A percentile compares a stretch with the other conserved stretches of the same genome.
These are phyloP conservation scores for Aspergillus texensis DNA, from an alignment of 2,329 filamentous ascomycete species.

Conservation along the genomic window DNA sequence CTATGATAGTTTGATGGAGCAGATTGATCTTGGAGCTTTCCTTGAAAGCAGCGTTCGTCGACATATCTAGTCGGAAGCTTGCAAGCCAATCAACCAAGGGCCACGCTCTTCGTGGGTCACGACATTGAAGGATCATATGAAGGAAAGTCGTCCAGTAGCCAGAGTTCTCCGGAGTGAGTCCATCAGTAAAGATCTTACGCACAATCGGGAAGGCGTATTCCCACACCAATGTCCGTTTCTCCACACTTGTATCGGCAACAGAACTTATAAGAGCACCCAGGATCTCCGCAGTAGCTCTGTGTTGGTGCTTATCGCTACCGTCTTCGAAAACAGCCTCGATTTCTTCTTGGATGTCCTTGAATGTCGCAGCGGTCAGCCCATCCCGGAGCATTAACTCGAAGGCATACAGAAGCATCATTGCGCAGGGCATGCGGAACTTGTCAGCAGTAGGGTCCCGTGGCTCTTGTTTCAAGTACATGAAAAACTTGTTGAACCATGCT, in stretches of 20 bases:
- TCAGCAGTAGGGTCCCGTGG: conserved; percentile 80
- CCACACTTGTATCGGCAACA: conserved; percentile 74
- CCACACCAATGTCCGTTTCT: conserved; percentile 79
- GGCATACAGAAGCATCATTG: conserved; percentile 82
- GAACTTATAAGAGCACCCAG: conserved; percentile 81
- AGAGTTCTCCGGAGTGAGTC: conserved; percentile 89
- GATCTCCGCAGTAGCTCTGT: conserved; percentile 93
- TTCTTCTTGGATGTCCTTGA: conserved; percentile 85
- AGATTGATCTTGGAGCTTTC: conserved; percentile 95
- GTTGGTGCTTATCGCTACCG: conserved; percentile 95
- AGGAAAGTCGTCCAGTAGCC: conserved; percentile 95
- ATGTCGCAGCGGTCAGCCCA: conserved; percentile 73
- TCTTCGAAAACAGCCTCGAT: conserved; percentile 80
- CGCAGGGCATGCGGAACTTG: conserved; percentile 85
- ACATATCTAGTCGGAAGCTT: conserved; percentile 88
- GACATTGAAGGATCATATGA: conserved; percentile 82
- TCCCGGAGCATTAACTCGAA: conserved; percentile 84
- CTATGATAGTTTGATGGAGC: conserved; percentile 82
- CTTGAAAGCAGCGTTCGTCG: conserved; percentile 96
- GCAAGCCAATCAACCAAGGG: conserved; percentile 82
- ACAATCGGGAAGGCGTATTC: conserved; percentile 87
- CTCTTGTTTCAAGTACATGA: conserved; percentile 94
- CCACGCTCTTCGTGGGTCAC: conserved; percentile 84
- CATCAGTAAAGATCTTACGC: conserved; percentile 83
- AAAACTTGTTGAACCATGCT: conserved; percentile 84